Evolutionary conservation across 192 early-diverging fungal genomes (phyloP).

Genomic region (Coemansia sp.): DNA sequence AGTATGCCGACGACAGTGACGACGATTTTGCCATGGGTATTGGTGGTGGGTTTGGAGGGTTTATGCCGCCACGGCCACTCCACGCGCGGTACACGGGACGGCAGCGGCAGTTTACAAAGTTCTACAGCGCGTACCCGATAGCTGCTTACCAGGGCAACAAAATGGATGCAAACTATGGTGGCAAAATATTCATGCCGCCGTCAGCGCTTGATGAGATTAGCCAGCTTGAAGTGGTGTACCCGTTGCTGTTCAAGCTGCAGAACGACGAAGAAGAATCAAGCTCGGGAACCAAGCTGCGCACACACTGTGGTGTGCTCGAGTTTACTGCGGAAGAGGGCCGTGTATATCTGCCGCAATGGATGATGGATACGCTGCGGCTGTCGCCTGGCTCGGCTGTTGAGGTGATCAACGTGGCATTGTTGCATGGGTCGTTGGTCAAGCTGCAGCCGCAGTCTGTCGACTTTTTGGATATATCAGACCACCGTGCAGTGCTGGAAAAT

Average conservation of each 20-base stretch:
- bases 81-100: conserved; percentile 6
- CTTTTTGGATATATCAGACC: conserved; percentile 96
- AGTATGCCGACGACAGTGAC: conserved; percentile 31
- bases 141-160: conserved; percentile 34
- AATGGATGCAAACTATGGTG: conserved; percentile 46
- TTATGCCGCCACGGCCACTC: conserved; percentile 5
- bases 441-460: conserved; percentile 96
- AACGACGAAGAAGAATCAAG: conserved; percentile 53
- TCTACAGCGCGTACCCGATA: conserved; percentile 51
- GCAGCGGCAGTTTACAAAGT: conserved; percentile 40
- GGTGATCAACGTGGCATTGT: conserved; percentile 74
- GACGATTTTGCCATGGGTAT: conserved; percentile 27
- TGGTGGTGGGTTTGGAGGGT: conserved; percentile 13
- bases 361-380: conserved; percentile 87
- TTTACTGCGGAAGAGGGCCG: conserved; percentile 97
- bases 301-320: conserved; percentile 97
- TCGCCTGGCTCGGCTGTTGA: conserved; percentile 75
- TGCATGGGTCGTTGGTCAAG: conserved; percentile 86
- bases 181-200: conserved; percentile 54
- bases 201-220: conserved; percentile 58
- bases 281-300: conserved; percentile 33
- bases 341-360: conserved; percentile 96
- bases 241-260: conserved; percentile 86
- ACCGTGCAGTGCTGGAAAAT: conserved; percentile 95
- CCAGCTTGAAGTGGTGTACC: conserved; percentile 83